Percentiles rank a stretch among this genome's conserved stretches.
These are phyloP conservation scores for Amauroascus verrucosus DNA, from an alignment of 2,329 filamentous ascomycete species.

Conservation along the genomic window DNA sequence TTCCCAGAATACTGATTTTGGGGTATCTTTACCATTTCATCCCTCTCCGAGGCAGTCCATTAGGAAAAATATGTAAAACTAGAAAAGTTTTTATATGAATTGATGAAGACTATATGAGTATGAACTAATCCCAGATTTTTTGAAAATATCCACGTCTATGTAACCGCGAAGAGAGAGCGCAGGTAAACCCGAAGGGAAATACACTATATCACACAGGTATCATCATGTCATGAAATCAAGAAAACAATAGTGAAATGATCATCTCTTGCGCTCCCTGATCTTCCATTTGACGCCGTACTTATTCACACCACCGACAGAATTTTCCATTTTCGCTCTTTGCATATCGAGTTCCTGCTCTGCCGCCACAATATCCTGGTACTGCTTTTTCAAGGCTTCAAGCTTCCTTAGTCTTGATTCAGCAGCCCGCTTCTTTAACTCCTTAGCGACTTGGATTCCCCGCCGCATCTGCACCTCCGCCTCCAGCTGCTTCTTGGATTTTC, in stretches of 20 bases:
- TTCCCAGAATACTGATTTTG: no score
- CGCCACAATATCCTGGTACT: constrained; percentile 45
- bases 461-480: constrained; percentile 34
- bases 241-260: constrained; percentile 11
- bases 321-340: constrained; percentile 53
- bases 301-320: constrained; percentile 50
- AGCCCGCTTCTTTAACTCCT: constrained; percentile 41
- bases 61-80: not conserved
- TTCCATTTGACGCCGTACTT: constrained; percentile 57
- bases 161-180: no score
- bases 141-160: no score
- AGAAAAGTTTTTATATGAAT: not conserved
- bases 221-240: constrained; percentile 4
- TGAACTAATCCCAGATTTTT: no score
- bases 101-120: no score
- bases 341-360: constrained; percentile 49
- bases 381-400: constrained; percentile 44
- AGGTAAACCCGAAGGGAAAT: no score
- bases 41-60: not conserved
- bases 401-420: constrained; percentile 41
- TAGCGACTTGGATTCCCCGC: constrained; percentile 30
- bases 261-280: constrained; percentile 51
- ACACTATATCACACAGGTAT: not conserved
- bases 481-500: constrained; percentile 38
- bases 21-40: not conserved